Conservation (phyloP, 2,329 filamentous ascomycete genomes). For the Fusarium sambucinum region DNA sequence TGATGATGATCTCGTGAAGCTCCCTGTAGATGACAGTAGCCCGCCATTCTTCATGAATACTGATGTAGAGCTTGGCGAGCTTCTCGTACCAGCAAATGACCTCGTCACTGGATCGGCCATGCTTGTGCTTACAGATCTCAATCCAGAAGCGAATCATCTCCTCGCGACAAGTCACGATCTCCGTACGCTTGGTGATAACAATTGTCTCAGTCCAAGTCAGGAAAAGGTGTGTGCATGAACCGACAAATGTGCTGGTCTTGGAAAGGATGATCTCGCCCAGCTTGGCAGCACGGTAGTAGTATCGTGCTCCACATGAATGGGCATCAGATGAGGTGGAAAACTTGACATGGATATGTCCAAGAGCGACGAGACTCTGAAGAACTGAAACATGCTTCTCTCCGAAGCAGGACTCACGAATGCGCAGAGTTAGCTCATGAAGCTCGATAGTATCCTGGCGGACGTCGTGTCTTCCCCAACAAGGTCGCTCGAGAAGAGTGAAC, state of each 20-base stretch:
- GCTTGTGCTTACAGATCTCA: conserved; percentile 52
- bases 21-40: conserved; percentile 51
- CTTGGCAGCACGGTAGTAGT: conserved; percentile 53
- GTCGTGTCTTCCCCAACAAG: conserved; percentile 49
- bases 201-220: conserved; percentile 52
- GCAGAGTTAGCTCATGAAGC: conserved; percentile 52
- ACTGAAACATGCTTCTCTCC: conserved; percentile 53
- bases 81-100: conserved; percentile 54
- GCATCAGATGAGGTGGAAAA: conserved; percentile 39
- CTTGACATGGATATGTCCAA: conserved; percentile 51
- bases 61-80: conserved; percentile 54
- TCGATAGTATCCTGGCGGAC: conserved; percentile 42
- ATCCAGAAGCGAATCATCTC: conserved; percentile 56
- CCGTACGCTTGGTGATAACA: conserved; percentile 51
- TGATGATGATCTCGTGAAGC: conserved; percentile 52
- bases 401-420: conserved; percentile 53
- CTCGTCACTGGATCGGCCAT: conserved; percentile 52
- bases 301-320: conserved; percentile 46
- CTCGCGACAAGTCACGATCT: conserved; percentile 54
- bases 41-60: conserved; percentile 52
- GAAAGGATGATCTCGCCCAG: conserved; percentile 51
- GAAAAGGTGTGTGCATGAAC: conserved; percentile 54
- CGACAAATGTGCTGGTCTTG: conserved; percentile 50
- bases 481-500: conserved; percentile 53
- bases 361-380: conserved; percentile 54